Percentiles rank a stretch among this genome's conserved stretches.
Evolutionary conservation across 2,329 filamentous ascomycete species (phyloP).

Genomic region (Mariannaea sp.): DNA sequence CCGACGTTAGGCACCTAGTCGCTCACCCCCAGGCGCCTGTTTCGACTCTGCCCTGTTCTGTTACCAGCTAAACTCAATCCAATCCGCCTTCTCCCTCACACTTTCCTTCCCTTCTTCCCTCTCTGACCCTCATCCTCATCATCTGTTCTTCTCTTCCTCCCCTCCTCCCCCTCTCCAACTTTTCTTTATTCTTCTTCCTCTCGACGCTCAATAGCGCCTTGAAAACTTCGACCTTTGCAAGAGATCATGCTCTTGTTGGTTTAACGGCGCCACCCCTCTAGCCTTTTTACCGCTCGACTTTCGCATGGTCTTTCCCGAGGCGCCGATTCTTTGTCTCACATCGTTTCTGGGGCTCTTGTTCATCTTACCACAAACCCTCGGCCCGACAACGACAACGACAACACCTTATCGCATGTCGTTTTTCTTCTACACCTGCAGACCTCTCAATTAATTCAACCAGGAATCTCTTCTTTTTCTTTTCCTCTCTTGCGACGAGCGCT

Average conservation of each 20-base stretch:
- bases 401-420: constrained; percentile 19
- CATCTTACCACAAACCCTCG: constrained; percentile 32
- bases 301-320: constrained; percentile 35
- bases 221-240: constrained; percentile 19
- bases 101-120: constrained; percentile 31
- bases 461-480: constrained; percentile 24
- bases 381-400: constrained; percentile 38
- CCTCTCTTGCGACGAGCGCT: constrained; percentile 7
- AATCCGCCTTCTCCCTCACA: constrained; percentile 32
- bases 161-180: constrained; percentile 14
- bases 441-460: constrained; percentile 8
- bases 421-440: constrained; percentile 14
- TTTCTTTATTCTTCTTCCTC: constrained; percentile 13
- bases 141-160: constrained; percentile 25
- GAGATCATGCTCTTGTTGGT: constrained; percentile 38
- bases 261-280: constrained; percentile 36
- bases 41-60: constrained; percentile 17
- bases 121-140: constrained; percentile 24
- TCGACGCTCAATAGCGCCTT: constrained; percentile 29
- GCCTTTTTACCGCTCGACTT: constrained; percentile 33
- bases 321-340: constrained; percentile 42
- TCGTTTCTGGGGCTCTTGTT: constrained; percentile 33
- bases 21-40: constrained; percentile 30
- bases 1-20: constrained; percentile 28
- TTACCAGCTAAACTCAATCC: constrained; percentile 35